Percentiles rank a stretch among this genome's conserved stretches.
Evolutionary conservation across 306 rosid genomes (phyloP).

Genomic region (Senna tora): DNA sequence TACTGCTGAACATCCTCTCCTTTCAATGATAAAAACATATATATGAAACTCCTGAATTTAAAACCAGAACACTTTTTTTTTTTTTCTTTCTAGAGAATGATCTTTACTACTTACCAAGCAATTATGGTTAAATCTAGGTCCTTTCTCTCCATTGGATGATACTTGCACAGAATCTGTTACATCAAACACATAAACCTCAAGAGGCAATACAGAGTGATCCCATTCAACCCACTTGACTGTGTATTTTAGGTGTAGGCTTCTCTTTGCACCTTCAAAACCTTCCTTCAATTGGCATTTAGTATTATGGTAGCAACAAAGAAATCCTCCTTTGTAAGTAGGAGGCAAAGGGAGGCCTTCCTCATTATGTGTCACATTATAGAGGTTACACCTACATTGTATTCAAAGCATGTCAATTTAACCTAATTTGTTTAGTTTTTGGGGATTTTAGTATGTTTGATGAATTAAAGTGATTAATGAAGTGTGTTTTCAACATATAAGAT

Average conservation of each 20-base stretch:
- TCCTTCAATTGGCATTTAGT: constrained; percentile 10
- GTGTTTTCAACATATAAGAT: too few relatives aligned
- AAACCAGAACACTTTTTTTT: too few relatives aligned
- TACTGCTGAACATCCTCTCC: too few relatives aligned
- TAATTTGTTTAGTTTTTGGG: too few relatives aligned
- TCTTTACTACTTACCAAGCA: background rate
- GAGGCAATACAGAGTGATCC: background rate
- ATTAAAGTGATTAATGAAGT: too few relatives aligned
- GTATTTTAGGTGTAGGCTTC: constrained; percentile 2
- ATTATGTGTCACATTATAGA: background rate
- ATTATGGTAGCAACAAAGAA: constrained; percentile 18
- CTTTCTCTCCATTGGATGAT: background rate
- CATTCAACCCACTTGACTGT: constrained; percentile 20
- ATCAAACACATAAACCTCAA: constrained; percentile 10
- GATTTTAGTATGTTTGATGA: too few relatives aligned
- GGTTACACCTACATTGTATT: constrained; percentile 26
- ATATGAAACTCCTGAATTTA: too few relatives aligned
- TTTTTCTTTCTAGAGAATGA: background rate
- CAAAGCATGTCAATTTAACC: too few relatives aligned
- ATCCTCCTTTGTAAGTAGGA: constrained; percentile 27
- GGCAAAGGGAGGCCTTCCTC: background rate
- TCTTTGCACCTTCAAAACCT: background rate
- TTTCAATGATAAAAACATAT: too few relatives aligned
- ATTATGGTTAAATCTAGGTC: background rate
- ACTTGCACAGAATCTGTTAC: constrained; percentile 2